phyloP scores from a whole-genome alignment of 352 stramenopile species.

The Phytophthora sp. region DNA sequence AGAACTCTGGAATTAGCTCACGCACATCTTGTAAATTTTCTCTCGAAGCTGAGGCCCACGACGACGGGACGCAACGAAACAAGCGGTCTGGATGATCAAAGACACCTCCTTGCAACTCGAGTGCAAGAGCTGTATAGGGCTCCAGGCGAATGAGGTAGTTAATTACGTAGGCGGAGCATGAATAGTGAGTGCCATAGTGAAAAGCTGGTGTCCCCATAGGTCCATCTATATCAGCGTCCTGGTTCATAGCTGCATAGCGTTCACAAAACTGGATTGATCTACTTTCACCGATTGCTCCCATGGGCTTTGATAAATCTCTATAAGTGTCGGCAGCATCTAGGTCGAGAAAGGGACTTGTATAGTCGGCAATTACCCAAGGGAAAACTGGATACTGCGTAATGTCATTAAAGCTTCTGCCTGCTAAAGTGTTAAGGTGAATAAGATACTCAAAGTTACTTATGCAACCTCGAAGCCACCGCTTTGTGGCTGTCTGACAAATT shows the following conservation, averaged over 20 bases:
- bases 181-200: conserved; percentile 98
- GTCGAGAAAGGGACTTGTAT: conserved; percentile 86
- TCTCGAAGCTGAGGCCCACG: conserved; percentile 93
- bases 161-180: conserved; percentile 95
- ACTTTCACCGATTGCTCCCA: conserved; percentile 91
- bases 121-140: conserved; percentile 78
- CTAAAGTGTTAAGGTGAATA: conserved; percentile 96
- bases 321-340: conserved; percentile 81
- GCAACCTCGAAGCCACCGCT: conserved; percentile 66
- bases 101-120: conserved; percentile 69
- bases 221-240: conserved; percentile 40
- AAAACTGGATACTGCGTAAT: conserved; percentile 99
- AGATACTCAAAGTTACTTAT: conserved; percentile 97
- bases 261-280: conserved; percentile 88
- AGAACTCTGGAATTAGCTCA: conserved; percentile 85
- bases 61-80: conserved; percentile 95
- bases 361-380: conserved; percentile 95
- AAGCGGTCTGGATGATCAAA: conserved; percentile 97
- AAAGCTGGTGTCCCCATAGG: conserved; percentile 89
- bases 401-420: conserved; percentile 96
- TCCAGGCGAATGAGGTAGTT: conserved; percentile 97
- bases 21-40: conserved; percentile 92
- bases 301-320: conserved; percentile 94
- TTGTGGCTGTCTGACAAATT: conserved; percentile 73
- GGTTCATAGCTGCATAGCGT: conserved; percentile 73